phyloP scores from a whole-genome alignment of 2,329 filamentous ascomycete genomes.

The Claviceps arundinis region DNA sequence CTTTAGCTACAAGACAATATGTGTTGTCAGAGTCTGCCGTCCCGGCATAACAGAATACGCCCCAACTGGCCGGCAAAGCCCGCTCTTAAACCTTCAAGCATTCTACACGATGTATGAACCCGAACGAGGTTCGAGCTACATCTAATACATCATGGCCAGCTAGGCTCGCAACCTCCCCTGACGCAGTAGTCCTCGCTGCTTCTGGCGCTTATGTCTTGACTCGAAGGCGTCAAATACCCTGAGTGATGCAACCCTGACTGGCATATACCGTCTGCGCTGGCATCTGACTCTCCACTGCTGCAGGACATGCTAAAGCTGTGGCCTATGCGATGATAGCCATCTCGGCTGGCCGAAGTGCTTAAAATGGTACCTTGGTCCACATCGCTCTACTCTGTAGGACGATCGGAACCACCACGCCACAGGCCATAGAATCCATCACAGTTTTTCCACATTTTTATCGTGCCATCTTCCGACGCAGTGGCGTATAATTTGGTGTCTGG shows the following conservation, averaged over 20 bases:
- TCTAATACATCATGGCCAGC: background rate
- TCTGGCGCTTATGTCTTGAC: background rate
- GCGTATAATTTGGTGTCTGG: constrained; percentile 94
- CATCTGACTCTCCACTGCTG: constrained; percentile 7
- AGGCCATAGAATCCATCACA: constrained; percentile 52
- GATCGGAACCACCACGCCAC: constrained; percentile 40
- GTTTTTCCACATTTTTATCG: constrained; percentile 82
- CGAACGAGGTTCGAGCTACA: background rate
- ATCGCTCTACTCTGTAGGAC: constrained; percentile 23
- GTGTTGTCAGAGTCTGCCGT: background rate
- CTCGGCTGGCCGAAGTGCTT: constrained; percentile 3
- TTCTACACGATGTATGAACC: background rate
- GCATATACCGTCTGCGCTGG: constrained; percentile 1
- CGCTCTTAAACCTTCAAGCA: background rate
- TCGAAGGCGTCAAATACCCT: background rate
- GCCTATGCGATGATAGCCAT: constrained; percentile 3
- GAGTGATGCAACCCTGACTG: background rate
- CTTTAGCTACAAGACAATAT: background rate
- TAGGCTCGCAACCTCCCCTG: background rate
- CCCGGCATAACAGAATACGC: background rate
- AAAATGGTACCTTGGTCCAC: constrained; percentile 9
- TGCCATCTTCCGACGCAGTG: constrained; percentile 92
- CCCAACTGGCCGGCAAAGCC: background rate
- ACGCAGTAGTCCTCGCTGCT: constrained; percentile 1
- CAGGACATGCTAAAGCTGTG: constrained; percentile 8